Evolutionary conservation across 352 stramenopile species (phyloP).

Genomic region (Phytopythium kandeliae): DNA sequence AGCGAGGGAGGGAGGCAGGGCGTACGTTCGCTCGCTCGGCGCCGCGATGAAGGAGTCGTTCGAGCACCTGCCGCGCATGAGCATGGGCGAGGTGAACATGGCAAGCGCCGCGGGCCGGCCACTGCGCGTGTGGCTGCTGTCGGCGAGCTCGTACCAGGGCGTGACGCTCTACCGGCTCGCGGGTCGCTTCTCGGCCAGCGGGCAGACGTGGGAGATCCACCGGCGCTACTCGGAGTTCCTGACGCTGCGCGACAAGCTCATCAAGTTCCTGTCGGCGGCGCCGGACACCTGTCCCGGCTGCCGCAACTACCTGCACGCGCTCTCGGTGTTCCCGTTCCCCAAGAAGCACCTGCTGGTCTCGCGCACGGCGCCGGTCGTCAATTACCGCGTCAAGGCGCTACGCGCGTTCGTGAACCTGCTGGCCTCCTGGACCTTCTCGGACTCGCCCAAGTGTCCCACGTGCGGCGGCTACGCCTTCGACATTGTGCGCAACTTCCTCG

Average conservation of each 20-base stretch:
- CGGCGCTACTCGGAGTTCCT: conserved; percentile 85
- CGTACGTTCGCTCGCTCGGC: no score
- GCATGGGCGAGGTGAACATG: conserved; percentile 52
- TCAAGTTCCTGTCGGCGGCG: conserved; percentile 70
- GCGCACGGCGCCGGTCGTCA: conserved; percentile 63
- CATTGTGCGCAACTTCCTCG: conserved; percentile 72
- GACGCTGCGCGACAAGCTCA: conserved; percentile 57
- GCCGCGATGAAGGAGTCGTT: conserved; percentile 29
- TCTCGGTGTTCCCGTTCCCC: conserved; percentile 77
- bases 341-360: conserved; percentile 86
- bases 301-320: conserved; percentile 70
- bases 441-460: conserved; percentile 76
- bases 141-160: conserved; percentile 38
- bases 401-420: conserved; percentile 81
- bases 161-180: conserved; percentile 67
- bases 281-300: conserved; percentile 75
- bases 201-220: conserved; percentile 77
- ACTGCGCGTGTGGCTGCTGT: conserved; percentile 68
- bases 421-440: conserved; percentile 77
- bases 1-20: no score
- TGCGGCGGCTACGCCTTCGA: conserved; percentile 79
- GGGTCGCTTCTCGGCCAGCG: conserved; percentile 52
- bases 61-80: conserved; percentile 29
- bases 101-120: conserved; percentile 31
- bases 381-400: conserved; percentile 81